Evolutionary conservation across 345 rosid genomes (phyloP), one percentile per base, ranked within the genome.

Genomic region (Hevea brasiliensis): DNA sequence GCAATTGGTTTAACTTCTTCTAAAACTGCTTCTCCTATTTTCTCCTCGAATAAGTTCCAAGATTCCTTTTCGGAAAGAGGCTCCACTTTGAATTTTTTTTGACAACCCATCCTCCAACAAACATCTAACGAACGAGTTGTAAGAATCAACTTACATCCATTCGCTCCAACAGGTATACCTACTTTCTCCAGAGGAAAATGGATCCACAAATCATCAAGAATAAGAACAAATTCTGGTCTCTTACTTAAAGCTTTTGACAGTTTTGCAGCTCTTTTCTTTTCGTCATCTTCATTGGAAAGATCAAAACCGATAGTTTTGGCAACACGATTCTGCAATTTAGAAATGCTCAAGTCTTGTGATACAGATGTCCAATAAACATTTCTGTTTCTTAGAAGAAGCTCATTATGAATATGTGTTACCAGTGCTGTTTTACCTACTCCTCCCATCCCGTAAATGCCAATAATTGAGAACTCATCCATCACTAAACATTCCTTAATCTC

Each of bases 401-500:
- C 45, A 26, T 77, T 67, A 37, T 74, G 68, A 37, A 77, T 55
- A 24, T 59, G 67, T 10, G 8, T 68, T 37, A 60, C 20, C 6
- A 73, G 8, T 4, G 65, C 35, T 6, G 76, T 73, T 67, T 81
- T 81, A 1, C 80, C 84, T 11, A 68, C 23, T 13, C 73, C 80
- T 3, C 54, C 77, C 53, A 26, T 68, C 21, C 84, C 84, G 44
- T 27, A 60, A 68, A 81, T 55, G 27, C 84, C 82, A 3, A 82
- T 54, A 15, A 32, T 37, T 15, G 15, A 48, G 32, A 63, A 60
- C 0, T 47, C 54, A 50, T 56, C 74, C n/a, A 48, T 20, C 32
- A 24, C 63, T 65, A 81, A 60, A 48, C 68, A 56, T 12, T 7
- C 65, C 75, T 23, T 63, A 8, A 78, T 71, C 44, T 29, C 47